phyloP scores from a whole-genome alignment of 352 stramenopile species.

The Ophiocytium majus region DNA sequence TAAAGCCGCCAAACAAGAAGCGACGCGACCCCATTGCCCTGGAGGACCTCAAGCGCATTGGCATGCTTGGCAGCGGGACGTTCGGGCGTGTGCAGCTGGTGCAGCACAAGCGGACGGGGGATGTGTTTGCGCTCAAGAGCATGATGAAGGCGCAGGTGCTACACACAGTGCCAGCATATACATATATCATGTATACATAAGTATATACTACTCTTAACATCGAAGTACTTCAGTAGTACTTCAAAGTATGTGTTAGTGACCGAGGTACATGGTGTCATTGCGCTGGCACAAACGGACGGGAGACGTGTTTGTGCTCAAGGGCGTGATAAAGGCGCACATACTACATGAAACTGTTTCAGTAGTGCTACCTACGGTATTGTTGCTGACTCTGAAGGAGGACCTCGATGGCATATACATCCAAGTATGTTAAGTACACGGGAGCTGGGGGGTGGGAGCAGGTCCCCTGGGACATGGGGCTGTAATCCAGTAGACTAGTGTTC shows the following conservation, averaged over 20 bases:
- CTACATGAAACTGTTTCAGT: no score
- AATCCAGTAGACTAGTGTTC: no score
- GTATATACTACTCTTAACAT: background rate
- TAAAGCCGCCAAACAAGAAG: background rate
- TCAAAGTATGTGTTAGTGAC: background rate
- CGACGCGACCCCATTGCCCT: background rate
- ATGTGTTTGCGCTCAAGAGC: conserved; percentile 88
- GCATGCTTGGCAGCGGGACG: conserved; percentile 91
- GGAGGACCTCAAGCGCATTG: conserved; percentile 18
- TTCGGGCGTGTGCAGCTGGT: conserved; percentile 95
- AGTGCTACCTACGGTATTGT: no score
- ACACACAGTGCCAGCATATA: no score
- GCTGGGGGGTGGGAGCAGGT: no score
- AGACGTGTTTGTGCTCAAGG: background rate
- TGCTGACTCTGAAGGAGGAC: no score
- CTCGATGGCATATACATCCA: no score
- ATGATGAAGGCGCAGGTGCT: conserved; percentile 88
- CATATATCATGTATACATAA: background rate
- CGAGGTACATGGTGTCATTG: background rate
- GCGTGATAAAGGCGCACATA: background rate
- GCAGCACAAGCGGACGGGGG: conserved; percentile 76
- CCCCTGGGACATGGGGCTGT: no score
- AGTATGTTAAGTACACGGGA: no score
- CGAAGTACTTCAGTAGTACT: background rate
- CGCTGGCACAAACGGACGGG: background rate